Evolutionary conservation across 371 early-diverging fungal species (phyloP), one percentile per base, ranked within the genome.

Genomic region (Mucor circinelloides): DNA sequence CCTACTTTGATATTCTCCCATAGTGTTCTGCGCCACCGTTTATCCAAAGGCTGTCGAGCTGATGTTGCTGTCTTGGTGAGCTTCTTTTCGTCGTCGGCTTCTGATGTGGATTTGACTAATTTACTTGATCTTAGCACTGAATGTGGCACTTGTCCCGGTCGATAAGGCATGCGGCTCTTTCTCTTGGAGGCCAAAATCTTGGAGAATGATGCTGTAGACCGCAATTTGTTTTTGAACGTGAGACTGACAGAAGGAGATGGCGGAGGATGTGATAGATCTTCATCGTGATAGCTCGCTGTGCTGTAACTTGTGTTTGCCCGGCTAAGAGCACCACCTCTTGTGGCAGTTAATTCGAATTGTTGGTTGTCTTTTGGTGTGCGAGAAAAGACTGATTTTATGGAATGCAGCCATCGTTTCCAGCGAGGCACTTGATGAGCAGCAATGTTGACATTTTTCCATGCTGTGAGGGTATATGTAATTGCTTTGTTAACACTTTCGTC

Each of bases 1-100:
- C 99, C 99, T 1, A 95, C 96, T 59, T 89, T 86, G 52, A 99
- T 74, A 64, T 93, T 86, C 63, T 91, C 88, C 97, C 98, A 97
- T 27, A 70, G 75, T 1, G 82, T 82, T 60, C 78, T 71, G 54
- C 72, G 44, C 90, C 90, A 90, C 6, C 79, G 69, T 42, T 75
- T 73, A 54, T 82, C 79, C 7, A 79, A 31, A 4, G 75, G 74
- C 34, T 75, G 67, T 17, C 74, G 69, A 12, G 38, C 31, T 1
- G 66, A 60, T 3, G 67, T 42, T 58, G 67, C 52, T 62, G 70
- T 40, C 38, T 68, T 74, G 27, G 62, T 58, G 3, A 31, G 23
- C 17, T 36, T 55, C 10, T 63, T 30, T 46, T 62, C 48, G 15
- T 66, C 58, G 40, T 40, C 40, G 40, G 12, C 36, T 40, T 25